phyloP scores from a whole-genome alignment of 208 protist species.

The Leishmania tarentolae region DNA sequence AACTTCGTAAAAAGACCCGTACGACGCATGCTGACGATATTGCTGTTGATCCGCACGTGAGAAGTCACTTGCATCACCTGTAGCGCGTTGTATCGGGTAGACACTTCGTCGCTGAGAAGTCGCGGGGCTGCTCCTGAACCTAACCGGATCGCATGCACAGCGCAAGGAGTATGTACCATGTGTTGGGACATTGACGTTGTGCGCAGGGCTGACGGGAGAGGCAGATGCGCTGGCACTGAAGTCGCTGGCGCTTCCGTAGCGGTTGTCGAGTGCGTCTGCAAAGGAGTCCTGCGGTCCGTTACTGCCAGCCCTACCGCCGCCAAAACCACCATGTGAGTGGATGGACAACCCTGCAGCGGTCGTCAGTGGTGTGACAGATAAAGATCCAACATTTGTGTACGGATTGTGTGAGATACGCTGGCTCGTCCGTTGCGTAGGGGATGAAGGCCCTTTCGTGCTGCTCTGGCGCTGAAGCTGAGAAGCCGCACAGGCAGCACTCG shows the following conservation, averaged over 20 bases:
- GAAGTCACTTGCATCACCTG: neutral
- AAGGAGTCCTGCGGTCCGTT: slow-evolving; percentile 1
- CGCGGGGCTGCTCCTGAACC: slow-evolving; percentile 4
- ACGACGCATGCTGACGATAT: neutral
- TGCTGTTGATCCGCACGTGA: neutral
- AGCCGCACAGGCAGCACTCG: neutral
- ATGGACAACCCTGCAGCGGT: neutral
- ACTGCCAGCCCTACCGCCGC: neutral
- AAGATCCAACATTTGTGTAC: slow-evolving; percentile 7
- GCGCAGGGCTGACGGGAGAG: neutral
- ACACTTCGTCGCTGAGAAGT: neutral
- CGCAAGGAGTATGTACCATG: neutral
- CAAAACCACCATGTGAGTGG: neutral
- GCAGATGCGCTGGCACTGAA: neutral
- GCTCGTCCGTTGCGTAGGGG: slow-evolving; percentile 9
- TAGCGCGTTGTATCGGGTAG: neutral
- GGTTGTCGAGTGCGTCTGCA: slow-evolving; percentile 12
- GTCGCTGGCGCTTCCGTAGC: slow-evolving; percentile 15
- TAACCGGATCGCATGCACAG: neutral
- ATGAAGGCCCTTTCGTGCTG: neutral
- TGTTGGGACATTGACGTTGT: neutral
- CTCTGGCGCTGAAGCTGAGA: neutral
- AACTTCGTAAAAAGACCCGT: slow-evolving; percentile 18
- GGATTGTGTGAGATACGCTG: slow-evolving; percentile 26
- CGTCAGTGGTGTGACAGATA: neutral